A percentile compares a stretch with the other conserved stretches of the same genome.
Evolutionary conservation across 805 yeast species (phyloP).

Genomic region (Wickerhamiella siamensis): DNA sequence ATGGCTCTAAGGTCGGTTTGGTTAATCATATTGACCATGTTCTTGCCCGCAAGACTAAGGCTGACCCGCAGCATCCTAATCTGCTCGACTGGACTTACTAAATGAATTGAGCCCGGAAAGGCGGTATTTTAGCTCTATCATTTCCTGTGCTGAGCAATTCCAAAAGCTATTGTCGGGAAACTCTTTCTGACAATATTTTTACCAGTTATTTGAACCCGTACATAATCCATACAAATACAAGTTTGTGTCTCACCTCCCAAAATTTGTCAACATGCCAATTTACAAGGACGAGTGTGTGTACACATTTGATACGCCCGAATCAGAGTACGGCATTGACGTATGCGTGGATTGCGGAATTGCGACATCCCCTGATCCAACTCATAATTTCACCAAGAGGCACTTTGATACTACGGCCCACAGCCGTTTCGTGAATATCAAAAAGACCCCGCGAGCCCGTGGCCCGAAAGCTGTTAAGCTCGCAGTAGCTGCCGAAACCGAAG

Average conservation of each 20-base stretch:
- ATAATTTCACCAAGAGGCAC: slow-evolving; percentile 49
- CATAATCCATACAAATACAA: no score
- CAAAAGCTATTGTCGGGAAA: no score
- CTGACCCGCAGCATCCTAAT: slow-evolving; percentile 30
- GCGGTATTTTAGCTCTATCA: no score
- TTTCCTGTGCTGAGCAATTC: no score
- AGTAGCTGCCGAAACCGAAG: slow-evolving; percentile 47
- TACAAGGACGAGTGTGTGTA: slow-evolving; percentile 85
- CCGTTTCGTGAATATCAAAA: slow-evolving; percentile 44
- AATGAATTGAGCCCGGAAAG: no score
- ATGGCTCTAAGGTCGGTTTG: slow-evolving; percentile 42
- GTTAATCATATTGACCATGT: slow-evolving; percentile 43
- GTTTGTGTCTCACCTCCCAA: slow-evolving; percentile 9
- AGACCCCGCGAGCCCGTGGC: slow-evolving; percentile 33
- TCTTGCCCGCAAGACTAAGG: slow-evolving; percentile 42
- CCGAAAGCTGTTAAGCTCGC: slow-evolving; percentile 49
- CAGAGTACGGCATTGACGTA: slow-evolving; percentile 49
- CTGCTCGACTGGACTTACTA: slow-evolving; percentile 36
- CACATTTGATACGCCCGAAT: slow-evolving; percentile 56
- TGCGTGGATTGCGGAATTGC: slow-evolving; percentile 51
- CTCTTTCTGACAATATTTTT: no score
- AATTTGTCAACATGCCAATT: slow-evolving; percentile 27
- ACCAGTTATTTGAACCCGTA: no score
- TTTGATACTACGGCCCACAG: slow-evolving; percentile 37
- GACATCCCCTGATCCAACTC: slow-evolving; percentile 45